A percentile compares a stretch with the other conserved stretches of the same genome.
Conservation (phyloP, 2,329 filamentous ascomycete genomes). For the Decorospora gaudefroyi region DNA sequence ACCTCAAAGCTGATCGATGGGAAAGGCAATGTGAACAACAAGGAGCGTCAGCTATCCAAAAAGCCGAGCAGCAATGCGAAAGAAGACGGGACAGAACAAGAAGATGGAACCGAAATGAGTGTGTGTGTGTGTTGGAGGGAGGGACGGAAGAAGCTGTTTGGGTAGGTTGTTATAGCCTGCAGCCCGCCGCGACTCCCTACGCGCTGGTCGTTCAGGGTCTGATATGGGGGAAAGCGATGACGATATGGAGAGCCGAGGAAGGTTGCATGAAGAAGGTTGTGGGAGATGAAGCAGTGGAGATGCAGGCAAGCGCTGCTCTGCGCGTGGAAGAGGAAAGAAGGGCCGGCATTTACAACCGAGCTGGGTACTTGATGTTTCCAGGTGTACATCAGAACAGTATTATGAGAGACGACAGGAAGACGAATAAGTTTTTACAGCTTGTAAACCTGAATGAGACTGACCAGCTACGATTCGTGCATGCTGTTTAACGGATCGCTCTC, state of each 20-base stretch:
- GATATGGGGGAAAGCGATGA: slow-evolving; percentile 20
- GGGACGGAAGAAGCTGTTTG: slow-evolving; percentile 11
- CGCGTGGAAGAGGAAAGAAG: slow-evolving; percentile 6
- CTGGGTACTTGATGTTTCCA: too few relatives aligned
- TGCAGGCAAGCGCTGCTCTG: slow-evolving; percentile 6
- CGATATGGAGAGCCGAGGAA: slow-evolving; percentile 8
- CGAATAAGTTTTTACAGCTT: too few relatives aligned
- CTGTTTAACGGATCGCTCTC: background rate
- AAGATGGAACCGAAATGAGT: slow-evolving; percentile 49
- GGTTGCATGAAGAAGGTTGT: slow-evolving; percentile 14
- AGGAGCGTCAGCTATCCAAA: slow-evolving; percentile 48
- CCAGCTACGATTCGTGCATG: background rate
- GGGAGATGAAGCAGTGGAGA: slow-evolving; percentile 14
- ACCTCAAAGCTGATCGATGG: slow-evolving; percentile 42
- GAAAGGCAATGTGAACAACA: slow-evolving; percentile 34
- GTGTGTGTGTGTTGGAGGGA: slow-evolving; percentile 39
- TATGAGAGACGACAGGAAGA: background rate
- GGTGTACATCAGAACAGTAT: too few relatives aligned
- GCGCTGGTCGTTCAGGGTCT: background rate
- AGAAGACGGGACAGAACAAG: slow-evolving; percentile 42
- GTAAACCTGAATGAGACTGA: too few relatives aligned
- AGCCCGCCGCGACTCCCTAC: slow-evolving; percentile 30
- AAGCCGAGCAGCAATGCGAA: slow-evolving; percentile 46
- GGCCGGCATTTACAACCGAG: too few relatives aligned
- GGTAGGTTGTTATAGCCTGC: slow-evolving; percentile 30